Evolutionary conservation across 768 basidiomycete genomes (phyloP).

Genomic region (Boletus eberwhitei): DNA sequence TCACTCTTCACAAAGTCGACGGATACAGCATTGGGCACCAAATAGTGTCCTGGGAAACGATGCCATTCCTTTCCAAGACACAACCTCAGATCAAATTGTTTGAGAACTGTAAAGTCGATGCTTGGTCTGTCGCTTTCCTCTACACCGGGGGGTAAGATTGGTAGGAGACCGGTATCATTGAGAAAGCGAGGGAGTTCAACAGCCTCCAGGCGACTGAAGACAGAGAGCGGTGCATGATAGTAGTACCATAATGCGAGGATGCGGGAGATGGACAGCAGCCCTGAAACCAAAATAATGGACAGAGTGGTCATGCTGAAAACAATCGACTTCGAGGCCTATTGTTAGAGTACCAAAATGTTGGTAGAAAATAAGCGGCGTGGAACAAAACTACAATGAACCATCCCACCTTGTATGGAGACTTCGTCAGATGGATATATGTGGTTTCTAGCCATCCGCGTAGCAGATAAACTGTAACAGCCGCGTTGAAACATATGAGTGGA

Average conservation of each 20-base stretch:
- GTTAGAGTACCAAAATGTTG: background rate
- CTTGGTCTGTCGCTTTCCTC: constrained; percentile 45
- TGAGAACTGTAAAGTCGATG: constrained; percentile 67
- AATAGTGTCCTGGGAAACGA: constrained; percentile 86
- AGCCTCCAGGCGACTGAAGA: constrained; percentile 68
- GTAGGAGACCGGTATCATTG: constrained; percentile 63
- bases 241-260: constrained; percentile 82
- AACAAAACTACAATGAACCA: background rate
- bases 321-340: constrained; percentile 70
- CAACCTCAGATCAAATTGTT: constrained; percentile 65
- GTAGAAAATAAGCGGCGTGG: background rate
- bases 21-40: constrained; percentile 77
- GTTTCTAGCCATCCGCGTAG: constrained; percentile 84
- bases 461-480: constrained; percentile 83
- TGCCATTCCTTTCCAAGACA: constrained; percentile 97
- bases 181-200: constrained; percentile 80
- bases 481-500: constrained; percentile 90
- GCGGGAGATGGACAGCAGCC: constrained; percentile 72
- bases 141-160: constrained; percentile 39
- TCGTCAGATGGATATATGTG: constrained; percentile 68
- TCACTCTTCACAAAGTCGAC: constrained; percentile 92
- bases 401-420: constrained; percentile 80
- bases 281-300: constrained; percentile 60
- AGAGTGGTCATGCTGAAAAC: constrained; percentile 78
- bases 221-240: constrained; percentile 84